Conservation (phyloP, 2,329 filamentous ascomycete species). For the Tolypocladium nubicola region DNA sequence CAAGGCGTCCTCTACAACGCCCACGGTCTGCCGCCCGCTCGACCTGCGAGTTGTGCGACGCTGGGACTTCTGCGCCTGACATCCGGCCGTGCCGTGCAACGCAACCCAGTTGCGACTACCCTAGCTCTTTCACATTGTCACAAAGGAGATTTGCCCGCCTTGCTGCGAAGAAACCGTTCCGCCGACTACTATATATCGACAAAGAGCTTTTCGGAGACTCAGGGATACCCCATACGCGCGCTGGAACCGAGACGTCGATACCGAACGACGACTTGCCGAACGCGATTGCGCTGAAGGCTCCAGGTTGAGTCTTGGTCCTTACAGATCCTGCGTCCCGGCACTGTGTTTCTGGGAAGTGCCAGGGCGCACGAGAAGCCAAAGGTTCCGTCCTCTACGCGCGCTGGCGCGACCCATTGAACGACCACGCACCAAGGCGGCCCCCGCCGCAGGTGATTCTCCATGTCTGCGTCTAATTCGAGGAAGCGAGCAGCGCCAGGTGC, state of each 20-base stretch:
- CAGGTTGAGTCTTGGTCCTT: background rate
- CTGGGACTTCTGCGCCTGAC: background rate
- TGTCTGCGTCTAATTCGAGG: constrained; percentile 43
- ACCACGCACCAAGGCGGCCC: background rate
- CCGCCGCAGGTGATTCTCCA: constrained; percentile 11
- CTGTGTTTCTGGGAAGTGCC: background rate
- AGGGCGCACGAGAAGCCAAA: background rate
- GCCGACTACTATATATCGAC: no score
- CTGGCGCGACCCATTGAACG: background rate
- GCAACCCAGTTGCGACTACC: background rate
- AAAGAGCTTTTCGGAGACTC: no score
- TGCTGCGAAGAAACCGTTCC: no score
- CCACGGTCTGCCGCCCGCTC: background rate
- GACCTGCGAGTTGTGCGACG: background rate
- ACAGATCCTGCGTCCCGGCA: background rate
- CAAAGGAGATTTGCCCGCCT: background rate
- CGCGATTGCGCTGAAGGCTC: background rate
- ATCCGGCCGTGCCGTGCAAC: background rate
- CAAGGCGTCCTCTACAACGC: background rate
- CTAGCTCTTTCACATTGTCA: no score
- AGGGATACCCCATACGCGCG: background rate
- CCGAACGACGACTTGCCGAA: background rate
- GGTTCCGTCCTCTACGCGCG: background rate
- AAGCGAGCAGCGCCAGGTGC: constrained; percentile 68
- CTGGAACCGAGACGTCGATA: background rate